Base-by-base conservation (phyloP, 352 stramenopile species). In the Globisporangium abappressorium region DNA sequence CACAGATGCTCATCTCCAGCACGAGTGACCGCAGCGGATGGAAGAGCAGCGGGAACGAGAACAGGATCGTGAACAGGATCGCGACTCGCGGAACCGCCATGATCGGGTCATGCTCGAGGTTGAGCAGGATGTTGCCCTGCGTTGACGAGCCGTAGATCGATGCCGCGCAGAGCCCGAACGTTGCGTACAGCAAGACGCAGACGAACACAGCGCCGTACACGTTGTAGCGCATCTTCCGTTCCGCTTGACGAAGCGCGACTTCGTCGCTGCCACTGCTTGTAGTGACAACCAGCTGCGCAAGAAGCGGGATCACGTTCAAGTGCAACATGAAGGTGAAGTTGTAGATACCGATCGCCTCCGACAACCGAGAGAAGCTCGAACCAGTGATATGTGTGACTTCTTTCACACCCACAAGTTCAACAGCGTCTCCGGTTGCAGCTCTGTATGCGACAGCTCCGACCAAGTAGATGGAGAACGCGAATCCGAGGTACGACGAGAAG, bases 301-400 rank as follows among this genome's bases (percentile, higher is more conserved):
- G 74, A 9, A 93, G 66, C 30, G 85, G 85, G 63, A 93, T 87
- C 57, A 93, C 82, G 55, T 93, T 93, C 57, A 93, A 62, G 24
- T 93, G 85, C 47, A 92, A 72, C 82, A 93, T 91, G 69, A 92
- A 93, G 8, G 84, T 89, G 65, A 92, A 94, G 64, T 94, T 94
- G 78, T 92, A 94, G 62, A 94, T 91, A 22, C 82, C 83, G 38
- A 91, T 81, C 33, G 76, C 75, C 62, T 92, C 82, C 2, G 85
- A 81, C 8, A 91, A 43, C 12, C 78, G 77, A 61, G 76, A 84
- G 64, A 90, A 80, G 22, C 24, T 41, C 30, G 46, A 60, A n/a
- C 41, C 56, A 36, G 41, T 55, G 33, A 70, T 51, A 14, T 11
- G 12, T 15, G 34, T 22, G 30, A 8, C 56, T 49, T 28, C 41